Base-by-base conservation (phyloP, 140 eudicot species). In the Erigeron philadelphicus region DNA sequence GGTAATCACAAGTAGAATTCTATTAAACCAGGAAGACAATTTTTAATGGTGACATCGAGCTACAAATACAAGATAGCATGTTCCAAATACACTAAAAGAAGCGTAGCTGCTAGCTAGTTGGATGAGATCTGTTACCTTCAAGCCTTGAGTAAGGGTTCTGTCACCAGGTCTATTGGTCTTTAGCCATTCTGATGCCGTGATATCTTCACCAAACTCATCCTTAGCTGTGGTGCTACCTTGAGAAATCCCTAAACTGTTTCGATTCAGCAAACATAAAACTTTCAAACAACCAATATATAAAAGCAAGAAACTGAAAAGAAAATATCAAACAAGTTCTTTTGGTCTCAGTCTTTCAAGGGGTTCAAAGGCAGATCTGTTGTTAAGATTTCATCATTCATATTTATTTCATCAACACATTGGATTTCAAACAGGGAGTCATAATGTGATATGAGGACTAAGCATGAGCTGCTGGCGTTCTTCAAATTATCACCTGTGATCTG, bases 201-300 rank as follows among this genome's bases (percentile, higher is more conserved):
- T 73, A 67, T 85, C 87, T 35, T 89, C 87, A 62, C 96, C 95
- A n/a, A 83, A 71, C 54, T 88, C 98, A 77, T 93, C 96, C 77
- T 78, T 89, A 13, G 96, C 96, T 8, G 43, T 35, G 0, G 38
- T 77, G 17, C 94, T 90, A 35, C 84, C 87, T 21, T 75, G 59
- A 23, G 56, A 74, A 9, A 79, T 80, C 11, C 81, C 81, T 8
- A 72, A 31, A 31, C 96, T 91, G 95, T 70, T 76, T 43, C 55
- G 43, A 19, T 66, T 68, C 63, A 64, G 35, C 70, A 50, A 43
- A 18, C 66, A 58, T 2, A 41, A 55, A 56, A 31, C 38, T 31
- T 50, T 18, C 7, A n/a, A 54, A 9, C 16, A 54, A 2, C 23
- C 35, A 8, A 54, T n/a, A 16, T 54, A 25, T 21, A 23, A 23